Evolutionary conservation across 768 basidiomycete species (phyloP), one percentile per base, ranked within the genome.

Genomic region (Terana coerulea): DNA sequence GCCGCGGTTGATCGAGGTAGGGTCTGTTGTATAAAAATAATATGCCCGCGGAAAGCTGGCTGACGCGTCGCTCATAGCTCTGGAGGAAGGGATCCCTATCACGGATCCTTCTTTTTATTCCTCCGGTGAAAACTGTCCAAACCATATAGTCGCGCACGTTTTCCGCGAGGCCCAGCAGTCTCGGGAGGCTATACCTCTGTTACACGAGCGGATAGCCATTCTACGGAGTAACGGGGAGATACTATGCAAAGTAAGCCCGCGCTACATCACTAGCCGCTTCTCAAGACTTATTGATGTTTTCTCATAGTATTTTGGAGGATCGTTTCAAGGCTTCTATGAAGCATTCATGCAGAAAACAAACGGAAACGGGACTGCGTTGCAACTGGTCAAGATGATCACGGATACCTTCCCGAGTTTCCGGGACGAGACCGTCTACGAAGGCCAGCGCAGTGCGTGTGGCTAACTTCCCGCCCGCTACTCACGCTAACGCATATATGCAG

Each of bases 1-100:
- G 91, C 93, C 28, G 81, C 89, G 1, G 63, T 94, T n/a, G 81
- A 93, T 63, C 72, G 85, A 75, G 91, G 91, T 89, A 56, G 34
- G 56, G 24, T 24, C 25, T 52, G 19, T 15, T 24, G 19, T 47
- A 12, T 28, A 33, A 29, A 15, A 41, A 39, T 31, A 21, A 31
- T 21, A 41, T 24, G 9, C 48, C 45, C 49, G 15, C 25, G 10
- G 7, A 7, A 42, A 31, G 19, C 26, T 48, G 9, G 40, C 47
- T 50, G 35, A 22, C 36, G 11, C 33, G 19, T 8, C 45, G 14
- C n/a, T 34, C 28, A 21, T 54, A 93, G 91, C 91, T 26, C 71
- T 92, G 30, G 89, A 89, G 58, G 82, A 81, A 56, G 75, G 73
- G 11, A 82, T 91, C 45, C 88, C 88, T 3, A 83, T 94, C 55